Conservation (phyloP, 495 filamentous ascomycete genomes). For the Cetradonia linearis region DNA sequence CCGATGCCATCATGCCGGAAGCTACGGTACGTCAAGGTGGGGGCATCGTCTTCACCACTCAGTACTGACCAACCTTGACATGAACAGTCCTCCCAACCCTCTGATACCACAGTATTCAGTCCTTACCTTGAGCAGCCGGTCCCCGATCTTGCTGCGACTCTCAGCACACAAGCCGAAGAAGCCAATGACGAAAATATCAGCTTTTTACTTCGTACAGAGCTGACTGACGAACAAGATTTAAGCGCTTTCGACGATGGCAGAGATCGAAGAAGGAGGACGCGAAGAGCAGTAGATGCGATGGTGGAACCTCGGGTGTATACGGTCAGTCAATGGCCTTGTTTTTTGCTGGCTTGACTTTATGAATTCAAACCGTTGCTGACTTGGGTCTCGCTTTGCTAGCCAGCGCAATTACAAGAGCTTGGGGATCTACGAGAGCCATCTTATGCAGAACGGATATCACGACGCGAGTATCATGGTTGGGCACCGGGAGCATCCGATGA, state of each 20-base stretch:
- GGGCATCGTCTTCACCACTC: background rate
- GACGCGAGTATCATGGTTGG: conserved; percentile 43
- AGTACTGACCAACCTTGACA: conserved; percentile 21
- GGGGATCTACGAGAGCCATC: conserved; percentile 14
- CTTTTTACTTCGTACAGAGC: conserved; percentile 45
- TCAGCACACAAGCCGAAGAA: conserved; percentile 39
- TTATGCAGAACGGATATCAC: conserved; percentile 11
- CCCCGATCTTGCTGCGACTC: conserved; percentile 38
- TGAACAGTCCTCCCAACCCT: conserved; percentile 31
- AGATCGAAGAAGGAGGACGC: conserved; percentile 11
- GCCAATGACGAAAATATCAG: conserved; percentile 50
- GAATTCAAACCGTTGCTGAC: background rate
- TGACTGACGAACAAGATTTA: conserved; percentile 9
- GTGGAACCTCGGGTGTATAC: conserved; percentile 16
- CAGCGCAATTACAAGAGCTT: conserved; percentile 18
- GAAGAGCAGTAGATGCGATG: conserved; percentile 14
- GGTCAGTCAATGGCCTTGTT: background rate
- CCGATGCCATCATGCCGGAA: conserved; percentile 11
- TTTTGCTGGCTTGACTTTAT: background rate
- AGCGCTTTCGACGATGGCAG: background rate
- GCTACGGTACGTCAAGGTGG: conserved; percentile 10
- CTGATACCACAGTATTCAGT: conserved; percentile 24
- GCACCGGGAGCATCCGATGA: conserved; percentile 44
- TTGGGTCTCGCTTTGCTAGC: background rate
- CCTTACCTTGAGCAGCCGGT: conserved; percentile 31